Percentiles rank a stretch among this genome's conserved stretches.
These are phyloP conservation scores for Fusarium gaditjirri DNA, from an alignment of 2,329 filamentous ascomycete genomes.

Conservation along the genomic window DNA sequence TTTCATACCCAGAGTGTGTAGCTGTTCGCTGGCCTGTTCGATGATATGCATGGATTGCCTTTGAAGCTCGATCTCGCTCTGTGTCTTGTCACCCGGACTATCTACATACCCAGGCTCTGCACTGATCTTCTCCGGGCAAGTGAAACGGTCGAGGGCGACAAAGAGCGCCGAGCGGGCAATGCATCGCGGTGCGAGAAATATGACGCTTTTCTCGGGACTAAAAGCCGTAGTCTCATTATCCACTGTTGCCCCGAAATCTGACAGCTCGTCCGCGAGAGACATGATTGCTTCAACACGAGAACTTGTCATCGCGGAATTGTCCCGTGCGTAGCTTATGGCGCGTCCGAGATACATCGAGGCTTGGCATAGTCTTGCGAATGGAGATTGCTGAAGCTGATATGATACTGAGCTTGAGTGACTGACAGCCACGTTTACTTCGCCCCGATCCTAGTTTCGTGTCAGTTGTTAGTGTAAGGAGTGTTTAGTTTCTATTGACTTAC, in stretches of 20 bases:
- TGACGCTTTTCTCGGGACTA: rapidly evolving
- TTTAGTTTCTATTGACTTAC: neutral
- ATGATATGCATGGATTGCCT: neutral
- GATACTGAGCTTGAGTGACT: neutral
- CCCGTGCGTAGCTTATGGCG: rapidly evolving
- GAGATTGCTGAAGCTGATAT: rapidly evolving
- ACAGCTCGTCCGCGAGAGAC: rapidly evolving
- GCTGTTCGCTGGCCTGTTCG: neutral
- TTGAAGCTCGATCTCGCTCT: neutral
- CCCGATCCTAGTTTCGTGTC: rapidly evolving
- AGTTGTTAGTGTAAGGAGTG: rapidly evolving
- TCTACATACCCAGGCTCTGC: neutral
- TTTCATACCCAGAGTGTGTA: neutral
- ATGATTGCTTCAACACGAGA: neutral
- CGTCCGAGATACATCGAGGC: neutral
- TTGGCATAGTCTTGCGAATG: neutral
- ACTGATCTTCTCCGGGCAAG: neutral
- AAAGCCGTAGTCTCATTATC: rapidly evolving
- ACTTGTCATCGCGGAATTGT: neutral
- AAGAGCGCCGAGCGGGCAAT: neutral
- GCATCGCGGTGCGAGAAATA: rapidly evolving
- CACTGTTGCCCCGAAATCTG: neutral
- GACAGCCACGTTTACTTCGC: neutral
- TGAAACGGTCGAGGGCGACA: neutral
- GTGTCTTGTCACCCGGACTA: neutral